Percentiles rank a stretch among this genome's conserved stretches.
Evolutionary conservation across 371 early-diverging fungal species (phyloP).

Genomic region (Saksenaea oblongispora): DNA sequence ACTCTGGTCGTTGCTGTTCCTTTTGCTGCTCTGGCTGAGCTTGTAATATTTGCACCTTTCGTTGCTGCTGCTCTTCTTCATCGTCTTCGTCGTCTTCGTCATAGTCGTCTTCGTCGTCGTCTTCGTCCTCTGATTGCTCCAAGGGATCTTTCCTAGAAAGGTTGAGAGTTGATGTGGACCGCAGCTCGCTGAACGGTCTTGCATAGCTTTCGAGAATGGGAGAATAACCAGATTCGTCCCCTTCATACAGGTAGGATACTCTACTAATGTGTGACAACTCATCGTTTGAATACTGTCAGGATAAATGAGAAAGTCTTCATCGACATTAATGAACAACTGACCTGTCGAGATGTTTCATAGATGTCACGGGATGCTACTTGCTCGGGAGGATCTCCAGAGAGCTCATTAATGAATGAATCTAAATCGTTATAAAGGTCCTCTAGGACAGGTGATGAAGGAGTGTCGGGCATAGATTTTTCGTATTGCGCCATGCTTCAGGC

Average conservation of each 20-base stretch:
- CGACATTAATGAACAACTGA: not conserved
- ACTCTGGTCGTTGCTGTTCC: not conserved
- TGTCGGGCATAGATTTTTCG: not conserved
- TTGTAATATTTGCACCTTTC: not conserved
- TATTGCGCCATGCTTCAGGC: not conserved
- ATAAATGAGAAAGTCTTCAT: not conserved
- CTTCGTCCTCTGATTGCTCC: not conserved
- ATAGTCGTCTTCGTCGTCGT: not conserved
- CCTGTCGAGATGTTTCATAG: conserved; percentile 1
- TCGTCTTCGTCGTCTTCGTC: not conserved
- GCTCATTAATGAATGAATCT: conserved; percentile 23
- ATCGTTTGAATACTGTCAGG: conserved; percentile 4
- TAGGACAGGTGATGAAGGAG: conserved; percentile 15
- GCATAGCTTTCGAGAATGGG: conserved; percentile 19
- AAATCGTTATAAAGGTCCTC: conserved; percentile 22
- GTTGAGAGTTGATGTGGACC: not conserved
- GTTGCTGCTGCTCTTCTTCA: not conserved
- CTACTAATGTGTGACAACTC: not conserved
- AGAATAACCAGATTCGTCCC: conserved; percentile 21
- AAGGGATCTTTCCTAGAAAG: not conserved
- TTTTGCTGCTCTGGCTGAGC: not conserved
- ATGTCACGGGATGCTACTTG: not conserved
- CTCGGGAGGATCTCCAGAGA: conserved; percentile 10
- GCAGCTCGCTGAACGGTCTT: conserved; percentile 8
- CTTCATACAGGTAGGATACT: conserved; percentile 5